Evolutionary conservation across 2,329 filamentous ascomycete genomes (phyloP), one percentile per base, ranked within the genome.

Genomic region (Aspergillus glaucus): DNA sequence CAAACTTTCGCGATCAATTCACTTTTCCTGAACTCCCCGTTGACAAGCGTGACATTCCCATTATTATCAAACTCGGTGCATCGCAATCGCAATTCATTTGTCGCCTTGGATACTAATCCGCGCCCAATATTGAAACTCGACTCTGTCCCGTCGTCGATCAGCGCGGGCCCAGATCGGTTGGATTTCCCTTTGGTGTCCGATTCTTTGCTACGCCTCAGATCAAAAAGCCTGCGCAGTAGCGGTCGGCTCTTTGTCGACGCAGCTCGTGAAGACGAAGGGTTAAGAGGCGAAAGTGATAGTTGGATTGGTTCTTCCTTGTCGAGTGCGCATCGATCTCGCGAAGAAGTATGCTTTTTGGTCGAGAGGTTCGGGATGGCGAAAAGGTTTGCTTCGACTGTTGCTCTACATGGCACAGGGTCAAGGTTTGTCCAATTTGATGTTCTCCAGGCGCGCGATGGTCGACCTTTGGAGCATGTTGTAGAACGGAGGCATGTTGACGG

Each of bases 11-110:
- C 90, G 68, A 96, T 97, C 43, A 98, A 77, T 73, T 98, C 93
- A 62, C 84, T 93, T 78, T 98, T 98, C 73, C 93, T 94, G 71
- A 96, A 97, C 69, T 97, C 93, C 50, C 90, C 89, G 64, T 94
- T 94, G 17, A 95, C 87, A 50, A 97, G 76, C 17, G 92, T 94
- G 22, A 96, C 90, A 60, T 94, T 87, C 37, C 93, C 93, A 62
- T 88, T 82, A 66, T 91, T 89, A 61, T 97, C 90, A 51, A 97
- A 88, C 69, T 98, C 93, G 1, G 93, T 98, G 65, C 93, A 98
- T 47, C 93, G 81, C 57, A 98, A 75, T 51, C 89, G 85, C 26
- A 91, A 81, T 67, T 96, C 90, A 49, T 92, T 85, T 22, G 86
- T 84, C 2, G 88, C 86, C 69, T 92, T 93, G 43, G 82, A 79